A percentile compares a stretch with the other conserved stretches of the same genome.
Evolutionary conservation across 495 filamentous ascomycete species (phyloP).

Genomic region (Apiosordaria backusii): DNA sequence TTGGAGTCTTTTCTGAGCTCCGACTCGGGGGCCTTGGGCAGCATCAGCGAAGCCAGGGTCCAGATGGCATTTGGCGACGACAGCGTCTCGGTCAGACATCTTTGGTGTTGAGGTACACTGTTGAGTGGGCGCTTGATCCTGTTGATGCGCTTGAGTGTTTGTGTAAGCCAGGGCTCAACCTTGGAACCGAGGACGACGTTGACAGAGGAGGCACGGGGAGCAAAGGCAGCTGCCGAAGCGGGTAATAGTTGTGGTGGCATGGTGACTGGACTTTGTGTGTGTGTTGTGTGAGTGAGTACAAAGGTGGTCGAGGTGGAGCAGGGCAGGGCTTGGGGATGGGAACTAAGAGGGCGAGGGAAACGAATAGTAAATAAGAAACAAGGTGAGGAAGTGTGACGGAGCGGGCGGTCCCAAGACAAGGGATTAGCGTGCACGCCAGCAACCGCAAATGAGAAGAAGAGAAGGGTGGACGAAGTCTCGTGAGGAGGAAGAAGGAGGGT

Average conservation of each 20-base stretch:
- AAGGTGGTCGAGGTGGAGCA: constrained; percentile 20
- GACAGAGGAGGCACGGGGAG: constrained; percentile 82
- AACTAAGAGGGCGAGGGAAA: constrained; percentile 45
- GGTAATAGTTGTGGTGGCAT: constrained; percentile 94
- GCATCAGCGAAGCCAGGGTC: constrained; percentile 91
- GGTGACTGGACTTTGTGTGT: constrained; percentile 36
- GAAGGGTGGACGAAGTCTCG: constrained; percentile 46
- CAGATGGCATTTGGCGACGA: constrained; percentile 91
- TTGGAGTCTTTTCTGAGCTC: constrained; percentile 83
- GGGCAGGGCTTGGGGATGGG: constrained; percentile 40
- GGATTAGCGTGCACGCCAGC: constrained; percentile 58
- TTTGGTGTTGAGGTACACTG: constrained; percentile 92
- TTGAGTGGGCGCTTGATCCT: constrained; percentile 96
- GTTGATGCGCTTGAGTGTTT: constrained; percentile 95
- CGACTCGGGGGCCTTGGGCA: constrained; percentile 84
- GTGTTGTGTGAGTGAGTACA: constrained; percentile 22
- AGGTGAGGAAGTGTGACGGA: constrained; percentile 48
- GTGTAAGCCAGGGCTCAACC: constrained; percentile 96
- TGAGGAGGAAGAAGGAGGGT: constrained; percentile 49
- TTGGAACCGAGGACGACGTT: constrained; percentile 92
- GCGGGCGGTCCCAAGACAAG: constrained; percentile 54
- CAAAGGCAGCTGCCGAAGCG: constrained; percentile 94
- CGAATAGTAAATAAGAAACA: constrained; percentile 52
- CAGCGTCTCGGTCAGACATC: constrained; percentile 94
- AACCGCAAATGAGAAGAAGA: constrained; percentile 50